A percentile compares a stretch with the other conserved stretches of the same genome.
Conservation (phyloP, 1,284 basidiomycete species). For the Microbotryomycetes sp. region DNA sequence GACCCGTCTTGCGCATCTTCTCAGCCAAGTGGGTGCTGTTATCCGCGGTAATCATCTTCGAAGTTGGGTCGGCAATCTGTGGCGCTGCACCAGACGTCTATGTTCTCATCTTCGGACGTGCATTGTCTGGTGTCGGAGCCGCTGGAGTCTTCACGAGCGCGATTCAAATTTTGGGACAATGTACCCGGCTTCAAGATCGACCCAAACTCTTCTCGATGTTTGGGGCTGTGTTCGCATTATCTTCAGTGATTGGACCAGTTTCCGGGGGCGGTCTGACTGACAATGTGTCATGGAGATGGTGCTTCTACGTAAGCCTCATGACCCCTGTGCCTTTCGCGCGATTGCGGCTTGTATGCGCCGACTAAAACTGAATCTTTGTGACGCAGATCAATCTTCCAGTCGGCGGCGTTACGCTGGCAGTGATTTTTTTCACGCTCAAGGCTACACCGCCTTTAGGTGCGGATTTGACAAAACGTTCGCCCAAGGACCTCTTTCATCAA, state of each 20-base stretch:
- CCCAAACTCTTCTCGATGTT: slow-evolving; percentile 44
- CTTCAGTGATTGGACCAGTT: slow-evolving; percentile 44
- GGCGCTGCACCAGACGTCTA: slow-evolving; percentile 47
- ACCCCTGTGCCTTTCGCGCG: slow-evolving; percentile 9
- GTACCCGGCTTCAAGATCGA: slow-evolving; percentile 46
- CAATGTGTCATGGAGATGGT: slow-evolving; percentile 47
- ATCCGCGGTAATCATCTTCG: slow-evolving; percentile 47
- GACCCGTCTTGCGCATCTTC: slow-evolving; percentile 44
- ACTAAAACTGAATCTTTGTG: slow-evolving; percentile 30
- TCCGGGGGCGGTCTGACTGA: slow-evolving; percentile 47
- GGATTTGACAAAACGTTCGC: slow-evolving; percentile 12
- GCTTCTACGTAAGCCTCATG: not conserved
- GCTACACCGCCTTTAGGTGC: slow-evolving; percentile 20
- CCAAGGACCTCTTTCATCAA: slow-evolving; percentile 14
- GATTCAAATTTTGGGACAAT: slow-evolving; percentile 46
- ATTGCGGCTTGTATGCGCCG: slow-evolving; percentile 48
- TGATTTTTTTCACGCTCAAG: slow-evolving; percentile 25
- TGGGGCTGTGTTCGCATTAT: slow-evolving; percentile 44
- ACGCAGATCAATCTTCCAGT: slow-evolving; percentile 16
- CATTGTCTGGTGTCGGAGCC: slow-evolving; percentile 49
- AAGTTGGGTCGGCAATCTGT: slow-evolving; percentile 50
- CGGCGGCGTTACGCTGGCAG: slow-evolving; percentile 22
- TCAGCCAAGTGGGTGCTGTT: slow-evolving; percentile 40
- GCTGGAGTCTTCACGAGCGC: slow-evolving; percentile 49
- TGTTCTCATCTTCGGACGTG: slow-evolving; percentile 50